phyloP scores from a whole-genome alignment of 257 asterid species.

The Perilla frutescens region DNA sequence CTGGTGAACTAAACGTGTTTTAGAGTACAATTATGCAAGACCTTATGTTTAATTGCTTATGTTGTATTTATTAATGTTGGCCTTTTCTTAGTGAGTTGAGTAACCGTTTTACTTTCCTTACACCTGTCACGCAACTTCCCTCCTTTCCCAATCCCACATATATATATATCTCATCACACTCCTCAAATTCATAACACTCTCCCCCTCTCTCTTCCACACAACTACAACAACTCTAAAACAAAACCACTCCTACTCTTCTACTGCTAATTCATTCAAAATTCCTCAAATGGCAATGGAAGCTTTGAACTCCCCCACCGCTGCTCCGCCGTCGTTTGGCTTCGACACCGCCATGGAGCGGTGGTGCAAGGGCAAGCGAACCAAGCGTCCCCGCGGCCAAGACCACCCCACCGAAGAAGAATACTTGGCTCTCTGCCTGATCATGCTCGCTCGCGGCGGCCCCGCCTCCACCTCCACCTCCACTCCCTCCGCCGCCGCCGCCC shows the following conservation, averaged over 20 bases:
- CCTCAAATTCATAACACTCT: constrained; percentile 32
- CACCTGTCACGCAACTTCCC: constrained; percentile 78
- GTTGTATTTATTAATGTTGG: background rate
- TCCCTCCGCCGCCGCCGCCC: background rate
- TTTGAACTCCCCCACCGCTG: constrained; percentile 44
- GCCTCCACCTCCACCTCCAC: constrained; percentile 23
- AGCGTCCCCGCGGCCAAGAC: constrained; percentile 46
- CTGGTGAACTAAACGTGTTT: constrained; percentile 28
- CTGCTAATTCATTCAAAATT: background rate
- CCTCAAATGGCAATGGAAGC: constrained; percentile 54
- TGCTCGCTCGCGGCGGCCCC: constrained; percentile 63
- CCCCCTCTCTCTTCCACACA: background rate
- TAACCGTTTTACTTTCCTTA: constrained; percentile 52
- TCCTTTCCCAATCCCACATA: background rate
- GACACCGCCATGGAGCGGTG: constrained; percentile 45
- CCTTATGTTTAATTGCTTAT: no score
- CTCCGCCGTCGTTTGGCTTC: constrained; percentile 38
- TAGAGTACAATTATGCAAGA: background rate
- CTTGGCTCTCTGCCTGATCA: constrained; percentile 61
- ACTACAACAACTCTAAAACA: background rate
- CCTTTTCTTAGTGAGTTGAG: constrained; percentile 35
- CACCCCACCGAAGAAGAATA: constrained; percentile 49
- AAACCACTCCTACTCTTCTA: background rate
- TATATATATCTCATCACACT: constrained; percentile 20
- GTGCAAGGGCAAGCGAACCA: constrained; percentile 59